Percentiles rank a stretch among this genome's conserved stretches.
Evolutionary conservation across 2,329 filamentous ascomycete species (phyloP).

Genomic region (Colletotrichum sp.): DNA sequence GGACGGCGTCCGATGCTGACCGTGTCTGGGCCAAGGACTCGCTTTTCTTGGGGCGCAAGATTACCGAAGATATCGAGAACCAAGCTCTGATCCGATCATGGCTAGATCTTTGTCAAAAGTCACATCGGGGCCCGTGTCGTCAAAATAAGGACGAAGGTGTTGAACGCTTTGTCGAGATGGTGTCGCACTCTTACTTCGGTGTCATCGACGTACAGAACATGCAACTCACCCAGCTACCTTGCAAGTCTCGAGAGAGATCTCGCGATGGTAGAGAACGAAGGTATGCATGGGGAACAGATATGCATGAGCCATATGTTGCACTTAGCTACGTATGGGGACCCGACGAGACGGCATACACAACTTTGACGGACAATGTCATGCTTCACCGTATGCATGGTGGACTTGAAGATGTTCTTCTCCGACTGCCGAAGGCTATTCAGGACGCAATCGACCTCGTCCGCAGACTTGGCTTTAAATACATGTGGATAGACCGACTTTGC

Average conservation of each 20-base stretch:
- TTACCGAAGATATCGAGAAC: not conserved
- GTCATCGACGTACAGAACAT: slow-evolving; percentile 13
- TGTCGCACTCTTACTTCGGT: slow-evolving; percentile 3
- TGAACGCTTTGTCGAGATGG: not conserved
- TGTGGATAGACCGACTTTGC: slow-evolving; percentile 24
- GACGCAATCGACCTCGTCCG: slow-evolving; percentile 46
- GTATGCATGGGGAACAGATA: not conserved
- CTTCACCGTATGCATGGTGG: not conserved
- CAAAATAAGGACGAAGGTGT: not conserved
- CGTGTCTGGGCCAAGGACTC: slow-evolving; percentile 5
- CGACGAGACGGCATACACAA: not conserved
- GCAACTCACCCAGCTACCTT: not conserved
- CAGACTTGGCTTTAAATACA: slow-evolving; percentile 11
- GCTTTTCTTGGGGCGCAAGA: not conserved
- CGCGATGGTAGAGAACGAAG: not conserved
- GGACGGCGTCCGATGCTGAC: not conserved
- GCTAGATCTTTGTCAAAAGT: slow-evolving; percentile 4
- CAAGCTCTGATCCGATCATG: slow-evolving; percentile 1
- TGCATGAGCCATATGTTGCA: slow-evolving; percentile 42
- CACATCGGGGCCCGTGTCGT: not conserved
- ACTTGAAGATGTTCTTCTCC: not conserved
- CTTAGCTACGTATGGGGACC: slow-evolving; percentile 50
- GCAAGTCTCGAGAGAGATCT: not conserved
- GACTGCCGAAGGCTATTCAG: slow-evolving; percentile 32
- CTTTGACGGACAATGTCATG: not conserved